phyloP scores from a whole-genome alignment of 2,329 filamentous ascomycete genomes.

The Delphinella strobiligena region DNA sequence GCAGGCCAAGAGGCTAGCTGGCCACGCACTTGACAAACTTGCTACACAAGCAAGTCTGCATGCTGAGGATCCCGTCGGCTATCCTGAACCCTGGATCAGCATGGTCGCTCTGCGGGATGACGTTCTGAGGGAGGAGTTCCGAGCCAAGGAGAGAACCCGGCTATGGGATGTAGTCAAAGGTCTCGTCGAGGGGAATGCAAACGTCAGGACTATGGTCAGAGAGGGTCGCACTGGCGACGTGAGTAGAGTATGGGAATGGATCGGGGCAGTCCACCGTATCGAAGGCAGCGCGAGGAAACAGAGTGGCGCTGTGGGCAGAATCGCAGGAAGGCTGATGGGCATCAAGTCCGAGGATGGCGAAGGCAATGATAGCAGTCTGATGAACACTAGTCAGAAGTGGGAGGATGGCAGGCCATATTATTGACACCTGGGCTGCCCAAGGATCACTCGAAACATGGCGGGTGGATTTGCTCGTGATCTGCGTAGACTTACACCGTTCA shows the following conservation, averaged over 20 bases:
- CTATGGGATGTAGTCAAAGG: conserved; percentile 74
- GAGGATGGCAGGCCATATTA: conserved; percentile 37
- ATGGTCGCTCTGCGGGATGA: conserved; percentile 86
- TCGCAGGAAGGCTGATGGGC: conserved; percentile 8
- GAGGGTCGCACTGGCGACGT: conserved; percentile 44
- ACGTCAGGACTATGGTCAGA: conserved; percentile 69
- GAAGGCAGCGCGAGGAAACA: conserved; percentile 17
- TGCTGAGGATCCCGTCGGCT: conserved; percentile 47
- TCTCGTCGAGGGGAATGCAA: conserved; percentile 88
- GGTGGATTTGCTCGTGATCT: no score
- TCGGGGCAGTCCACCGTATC: conserved; percentile 39
- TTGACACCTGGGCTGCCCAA: no score
- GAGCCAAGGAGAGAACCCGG: conserved; percentile 59
- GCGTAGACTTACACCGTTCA: no score
- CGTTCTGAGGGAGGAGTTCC: conserved; percentile 72
- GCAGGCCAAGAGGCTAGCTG: conserved; percentile 71
- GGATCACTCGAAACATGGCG: no score
- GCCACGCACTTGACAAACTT: conserved; percentile 71
- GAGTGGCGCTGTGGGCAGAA: conserved; percentile 13
- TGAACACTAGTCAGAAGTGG: conserved; percentile 30
- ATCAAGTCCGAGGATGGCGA: conserved; percentile 4
- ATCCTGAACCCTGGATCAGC: conserved; percentile 68
- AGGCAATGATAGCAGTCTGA: conserved; percentile 18
- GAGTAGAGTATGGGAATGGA: conserved; percentile 57
- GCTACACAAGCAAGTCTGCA: conserved; percentile 76